Evolutionary conservation across 805 yeast genomes (phyloP), one percentile per base, ranked within the genome.

Genomic region (Priceomyces haplophilus): DNA sequence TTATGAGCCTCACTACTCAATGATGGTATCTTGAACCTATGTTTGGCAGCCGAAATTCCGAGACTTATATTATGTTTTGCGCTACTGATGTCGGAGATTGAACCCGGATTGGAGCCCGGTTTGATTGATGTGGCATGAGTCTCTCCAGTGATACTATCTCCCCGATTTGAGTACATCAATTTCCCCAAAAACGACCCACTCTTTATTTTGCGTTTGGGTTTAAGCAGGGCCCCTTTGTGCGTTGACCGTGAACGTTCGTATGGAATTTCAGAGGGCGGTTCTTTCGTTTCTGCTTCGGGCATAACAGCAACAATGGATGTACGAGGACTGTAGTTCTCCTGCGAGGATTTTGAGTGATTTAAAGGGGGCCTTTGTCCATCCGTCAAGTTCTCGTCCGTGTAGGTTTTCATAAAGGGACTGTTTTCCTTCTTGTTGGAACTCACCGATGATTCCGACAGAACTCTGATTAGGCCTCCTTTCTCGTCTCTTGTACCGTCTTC

Each of bases 201-300:
- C 49, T 66, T 62, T 49, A 67, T 71, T 44, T 61, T 62, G 53
- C 67, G 65, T 34, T 65, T 62, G 0, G 79, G 79, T 46, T 73
- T 75, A 21, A 76, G 69, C 35, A 73, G 62, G 3, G 80, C 80
- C 68, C 55, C 13, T 67, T 65, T 17, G 59, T 57, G 25, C 24
- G 24, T 13, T 13, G 35, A 10, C 8, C 24, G 24, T 6, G 24
- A 21, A 17, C 13, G 32, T 11, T 17, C 32, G 17, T 19, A n/a
- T 25, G 24, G 18, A 7, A 11, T 24, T 25, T 30, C 27, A 34
- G 12, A 19, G 12, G 24, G 34, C 29, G 27, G 34, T 24, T 34
- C 16, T 35, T 34, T 18, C 21, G 25, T 33, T 24, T 25, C 39
- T 25, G 32, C 29, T 37, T 34, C 43, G 12, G 16, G 13, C 27